phyloP scores from a whole-genome alignment of 805 yeast species.

The Alloascoidea hylecoeti region DNA sequence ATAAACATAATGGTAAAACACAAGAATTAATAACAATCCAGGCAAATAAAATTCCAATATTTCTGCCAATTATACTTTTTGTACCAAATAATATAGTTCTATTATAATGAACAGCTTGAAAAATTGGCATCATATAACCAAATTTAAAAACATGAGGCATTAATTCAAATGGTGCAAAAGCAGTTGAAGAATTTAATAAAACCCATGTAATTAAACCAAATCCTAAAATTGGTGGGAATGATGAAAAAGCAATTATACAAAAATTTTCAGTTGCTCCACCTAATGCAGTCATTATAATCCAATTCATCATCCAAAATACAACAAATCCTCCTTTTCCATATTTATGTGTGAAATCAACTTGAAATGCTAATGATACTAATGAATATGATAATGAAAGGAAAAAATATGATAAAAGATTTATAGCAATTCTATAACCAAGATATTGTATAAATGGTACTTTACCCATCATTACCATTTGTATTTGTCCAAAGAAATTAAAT shows the following conservation, averaged over 20 bases:
- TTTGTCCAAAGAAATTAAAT: conserved; percentile 27
- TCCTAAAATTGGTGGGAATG: conserved; percentile 51
- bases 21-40: conserved; percentile 50
- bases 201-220: conserved; percentile 66
- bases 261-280: conserved; percentile 64
- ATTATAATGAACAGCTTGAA: too few relatives aligned
- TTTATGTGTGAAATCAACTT: conserved; percentile 38
- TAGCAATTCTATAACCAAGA: conserved; percentile 9
- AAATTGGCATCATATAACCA: conserved; percentile 58
- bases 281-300: conserved; percentile 57
- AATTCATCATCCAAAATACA: conserved; percentile 58
- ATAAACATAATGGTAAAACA: too few relatives aligned
- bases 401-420: too few relatives aligned
- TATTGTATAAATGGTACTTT: conserved; percentile 3
- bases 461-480: conserved; percentile 2
- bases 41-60: conserved; percentile 41
- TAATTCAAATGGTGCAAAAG: conserved; percentile 51
- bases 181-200: conserved; percentile 50
- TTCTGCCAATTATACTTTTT: conserved; percentile 42
- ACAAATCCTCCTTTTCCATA: conserved; percentile 63
- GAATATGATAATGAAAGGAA: conserved; percentile 43
- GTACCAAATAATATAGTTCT: conserved; percentile 46
- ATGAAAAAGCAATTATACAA: conserved; percentile 33
- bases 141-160: conserved; percentile 42
- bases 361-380: conserved; percentile 53